phyloP scores from a whole-genome alignment of 306 rosid genomes.

The Cicer judaicum region DNA sequence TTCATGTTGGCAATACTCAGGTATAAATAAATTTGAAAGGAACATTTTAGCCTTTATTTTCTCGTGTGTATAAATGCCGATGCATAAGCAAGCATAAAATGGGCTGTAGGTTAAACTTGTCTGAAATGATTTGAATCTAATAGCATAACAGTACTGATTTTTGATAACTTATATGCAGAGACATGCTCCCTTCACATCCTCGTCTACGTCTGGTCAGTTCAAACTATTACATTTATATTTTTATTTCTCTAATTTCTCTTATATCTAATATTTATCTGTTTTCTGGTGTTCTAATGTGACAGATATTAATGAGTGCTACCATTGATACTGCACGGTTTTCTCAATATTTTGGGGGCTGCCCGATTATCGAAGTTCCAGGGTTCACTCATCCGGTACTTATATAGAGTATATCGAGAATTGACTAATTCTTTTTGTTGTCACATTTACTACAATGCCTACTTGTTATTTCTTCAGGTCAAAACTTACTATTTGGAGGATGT shows the following conservation, averaged over 20 bases:
- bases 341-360: slow-evolving; percentile 93
- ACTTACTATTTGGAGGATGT: slow-evolving; percentile 87
- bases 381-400: slow-evolving; percentile 85
- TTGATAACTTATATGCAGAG: slow-evolving; percentile 68
- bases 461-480: slow-evolving; percentile 70
- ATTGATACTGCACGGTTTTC: slow-evolving; percentile 85
- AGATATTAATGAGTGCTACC: slow-evolving; percentile 98
- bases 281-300: slow-evolving; percentile 42
- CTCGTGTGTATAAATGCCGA: slow-evolving; percentile 20
- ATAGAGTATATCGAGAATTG: slow-evolving; percentile 38
- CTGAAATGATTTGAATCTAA: slow-evolving; percentile 18
- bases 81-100: slow-evolving; percentile 35
- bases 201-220: slow-evolving; percentile 82
- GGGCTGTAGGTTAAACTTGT: slow-evolving; percentile 23
- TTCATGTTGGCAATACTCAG: slow-evolving; percentile 88
- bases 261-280: not conserved
- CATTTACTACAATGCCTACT: slow-evolving; percentile 9
- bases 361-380: slow-evolving; percentile 84
- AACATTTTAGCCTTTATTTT: slow-evolving; percentile 25
- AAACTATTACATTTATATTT: slow-evolving; percentile 30
- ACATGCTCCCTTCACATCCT: slow-evolving; percentile 77
- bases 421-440: slow-evolving; percentile 30
- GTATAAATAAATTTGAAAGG: slow-evolving; percentile 42
- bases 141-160: slow-evolving; percentile 33
- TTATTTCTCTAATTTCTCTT: slow-evolving; percentile 33